These are phyloP conservation scores for Candida loeiensis DNA, from an alignment of 805 yeast genomes.

Conservation along the genomic window DNA sequence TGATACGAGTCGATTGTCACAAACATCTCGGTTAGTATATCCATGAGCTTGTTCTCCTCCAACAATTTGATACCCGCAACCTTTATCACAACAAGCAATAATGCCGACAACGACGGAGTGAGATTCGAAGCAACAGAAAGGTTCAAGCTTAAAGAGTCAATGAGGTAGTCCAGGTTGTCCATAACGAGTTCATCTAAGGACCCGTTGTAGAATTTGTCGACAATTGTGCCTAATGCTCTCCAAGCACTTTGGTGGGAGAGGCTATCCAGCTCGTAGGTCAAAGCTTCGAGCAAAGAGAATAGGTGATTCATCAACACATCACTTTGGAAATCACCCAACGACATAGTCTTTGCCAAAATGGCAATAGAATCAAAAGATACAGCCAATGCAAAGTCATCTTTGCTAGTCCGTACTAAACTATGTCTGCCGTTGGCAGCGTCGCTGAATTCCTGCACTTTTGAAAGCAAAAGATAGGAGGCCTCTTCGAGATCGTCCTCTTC, in stretches of 20 bases:
- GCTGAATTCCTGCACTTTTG: constrained; percentile 40
- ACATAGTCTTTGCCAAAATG: constrained; percentile 19
- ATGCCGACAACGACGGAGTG: constrained; percentile 68
- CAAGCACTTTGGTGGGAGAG: constrained; percentile 56
- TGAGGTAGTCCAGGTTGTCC: constrained; percentile 73
- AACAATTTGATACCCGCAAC: constrained; percentile 68
- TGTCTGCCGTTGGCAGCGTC: constrained; percentile 29
- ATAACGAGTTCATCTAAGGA: constrained; percentile 54
- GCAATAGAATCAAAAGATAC: constrained; percentile 48
- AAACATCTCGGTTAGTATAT: constrained; percentile 71
- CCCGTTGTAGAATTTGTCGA: constrained; percentile 47
- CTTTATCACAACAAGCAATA: constrained; percentile 64
- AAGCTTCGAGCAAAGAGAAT: constrained; percentile 67
- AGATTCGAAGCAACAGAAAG: constrained; percentile 64
- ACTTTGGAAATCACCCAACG: constrained; percentile 32
- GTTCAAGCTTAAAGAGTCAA: constrained; percentile 72
- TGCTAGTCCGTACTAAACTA: constrained; percentile 9
- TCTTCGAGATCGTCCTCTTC: constrained; percentile 19
- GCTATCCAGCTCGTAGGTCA: constrained; percentile 51
- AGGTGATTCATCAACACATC: constrained; percentile 66
- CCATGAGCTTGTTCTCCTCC: constrained; percentile 55
- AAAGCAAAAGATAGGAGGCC: constrained; percentile 26
- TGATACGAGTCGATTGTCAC: constrained; percentile 79
- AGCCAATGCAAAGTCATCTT: constrained; percentile 26
- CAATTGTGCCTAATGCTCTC: constrained; percentile 44